Percentiles rank a stretch among this genome's conserved stretches.
Conservation (phyloP, 2,329 filamentous ascomycete species). For the Cytospora leucostoma region DNA sequence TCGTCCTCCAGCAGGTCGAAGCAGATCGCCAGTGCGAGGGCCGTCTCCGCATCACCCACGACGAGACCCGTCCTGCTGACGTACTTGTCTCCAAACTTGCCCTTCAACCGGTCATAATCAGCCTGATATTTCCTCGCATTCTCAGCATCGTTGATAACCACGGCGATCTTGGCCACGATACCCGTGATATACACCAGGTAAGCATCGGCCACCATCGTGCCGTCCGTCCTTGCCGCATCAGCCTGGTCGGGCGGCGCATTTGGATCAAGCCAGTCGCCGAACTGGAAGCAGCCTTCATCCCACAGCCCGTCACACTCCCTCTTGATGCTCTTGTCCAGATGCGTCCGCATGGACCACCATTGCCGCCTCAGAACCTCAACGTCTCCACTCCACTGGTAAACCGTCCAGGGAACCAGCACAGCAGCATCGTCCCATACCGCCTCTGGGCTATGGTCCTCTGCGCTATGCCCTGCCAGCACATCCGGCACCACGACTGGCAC, state of each 20-base stretch:
- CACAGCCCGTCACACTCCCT: constrained; percentile 38
- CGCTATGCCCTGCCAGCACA: constrained; percentile 33
- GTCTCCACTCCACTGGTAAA: constrained; percentile 37
- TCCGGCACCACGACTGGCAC: constrained; percentile 37
- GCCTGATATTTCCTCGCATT: constrained; percentile 30
- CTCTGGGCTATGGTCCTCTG: constrained; percentile 30
- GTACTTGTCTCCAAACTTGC: constrained; percentile 35
- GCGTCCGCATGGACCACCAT: constrained; percentile 36
- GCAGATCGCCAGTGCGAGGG: constrained; percentile 32
- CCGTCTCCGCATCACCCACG: constrained; percentile 35
- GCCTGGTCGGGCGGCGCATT: constrained; percentile 40
- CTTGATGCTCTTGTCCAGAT: constrained; percentile 35
- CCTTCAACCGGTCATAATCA: constrained; percentile 30
- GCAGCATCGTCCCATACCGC: constrained; percentile 40
- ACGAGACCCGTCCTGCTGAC: constrained; percentile 29
- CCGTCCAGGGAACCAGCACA: constrained; percentile 36
- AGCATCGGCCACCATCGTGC: constrained; percentile 40
- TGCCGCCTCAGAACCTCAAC: constrained; percentile 33
- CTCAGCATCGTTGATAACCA: constrained; percentile 30
- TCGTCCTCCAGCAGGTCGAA: constrained; percentile 30
- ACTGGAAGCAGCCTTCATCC: constrained; percentile 37
- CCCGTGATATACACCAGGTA: constrained; percentile 41
- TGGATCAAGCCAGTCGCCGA: constrained; percentile 46
- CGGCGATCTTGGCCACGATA: constrained; percentile 33
- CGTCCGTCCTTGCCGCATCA: constrained; percentile 37